These are phyloP conservation scores for Erigeron philadelphicus DNA, from an alignment of 140 eudicot genomes.

Conservation along the genomic window DNA sequence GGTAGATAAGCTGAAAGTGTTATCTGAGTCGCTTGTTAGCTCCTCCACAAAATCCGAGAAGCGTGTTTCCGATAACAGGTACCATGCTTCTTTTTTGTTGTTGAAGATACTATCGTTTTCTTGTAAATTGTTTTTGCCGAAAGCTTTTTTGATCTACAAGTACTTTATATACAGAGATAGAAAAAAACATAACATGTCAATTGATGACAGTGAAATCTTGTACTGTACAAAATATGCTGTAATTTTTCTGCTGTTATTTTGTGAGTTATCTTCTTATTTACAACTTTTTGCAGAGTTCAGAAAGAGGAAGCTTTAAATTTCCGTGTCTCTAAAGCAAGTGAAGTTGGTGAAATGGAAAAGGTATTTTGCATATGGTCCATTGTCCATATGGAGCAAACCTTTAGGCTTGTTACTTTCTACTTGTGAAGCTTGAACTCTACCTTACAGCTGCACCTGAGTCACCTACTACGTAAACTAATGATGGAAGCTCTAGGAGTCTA, in stretches of 20 bases:
- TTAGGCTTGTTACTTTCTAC: slow-evolving; percentile 13
- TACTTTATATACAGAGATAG: background rate
- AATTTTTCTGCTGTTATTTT: background rate
- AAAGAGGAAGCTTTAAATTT: slow-evolving; percentile 93
- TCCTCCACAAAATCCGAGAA: slow-evolving; percentile 75
- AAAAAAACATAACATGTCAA: background rate
- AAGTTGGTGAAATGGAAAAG: slow-evolving; percentile 90
- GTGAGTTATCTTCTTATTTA: slow-evolving; percentile 7
- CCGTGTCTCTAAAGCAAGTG: slow-evolving; percentile 77
- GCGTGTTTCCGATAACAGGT: slow-evolving; percentile 87
- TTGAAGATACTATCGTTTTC: background rate
- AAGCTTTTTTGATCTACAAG: slow-evolving; percentile 14
- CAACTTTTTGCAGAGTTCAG: slow-evolving; percentile 51
- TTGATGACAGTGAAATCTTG: background rate
- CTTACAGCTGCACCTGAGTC: background rate
- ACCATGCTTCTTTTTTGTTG: slow-evolving; percentile 6
- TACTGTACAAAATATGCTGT: background rate
- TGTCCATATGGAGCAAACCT: background rate
- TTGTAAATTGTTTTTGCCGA: background rate
- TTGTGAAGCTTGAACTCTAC: background rate
- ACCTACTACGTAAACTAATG: background rate
- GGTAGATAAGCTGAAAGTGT: slow-evolving; percentile 92
- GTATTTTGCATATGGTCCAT: slow-evolving; percentile 38
- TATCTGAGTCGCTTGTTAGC: slow-evolving; percentile 81
- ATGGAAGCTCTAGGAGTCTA: background rate